Evolutionary conservation across 805 yeast genomes (phyloP), one percentile per base, ranked within the genome.

Genomic region (Tanozyma kutaoensis): DNA sequence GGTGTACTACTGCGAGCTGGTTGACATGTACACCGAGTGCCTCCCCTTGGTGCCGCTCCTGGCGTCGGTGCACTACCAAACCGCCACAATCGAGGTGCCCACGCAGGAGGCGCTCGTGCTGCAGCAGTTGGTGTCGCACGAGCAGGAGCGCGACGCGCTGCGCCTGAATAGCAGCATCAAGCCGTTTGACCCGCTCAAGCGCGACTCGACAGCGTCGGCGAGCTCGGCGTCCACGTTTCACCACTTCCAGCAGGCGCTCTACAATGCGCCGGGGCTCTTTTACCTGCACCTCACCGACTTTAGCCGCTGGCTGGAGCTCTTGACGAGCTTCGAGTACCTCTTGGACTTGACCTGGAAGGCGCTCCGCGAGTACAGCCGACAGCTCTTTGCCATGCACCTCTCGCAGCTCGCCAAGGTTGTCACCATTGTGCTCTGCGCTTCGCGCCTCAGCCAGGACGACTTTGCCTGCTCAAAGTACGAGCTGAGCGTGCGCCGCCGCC

Each of bases 201-300:
- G 17, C 17, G 60, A 52, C 20, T 56, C 63, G 7, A 51, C 48
- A 32, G 55, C 55, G 3, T 53, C 60, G 1, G 37, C 40, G 12
- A 43, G 55, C 11, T 33, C 39, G 3, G 28, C 39, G 1, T 42
- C 52, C 15, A 39, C 48, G n/a, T 59, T 57, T 36, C 66, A 60
- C 36, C 60, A 56, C 28, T 60, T 60, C 37, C 38, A 43, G 8
- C 57, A 53, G 32, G 64, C 66, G 7, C 54, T 60, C 27, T 60
- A 53, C 40, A 39, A 55, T 12, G 41, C 54, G 37, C 50, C 55
- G 4, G 48, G 48, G 6, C 40, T 69, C 8, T 77, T 76, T 43
- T 75, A 74, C 42, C 59, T 59, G 30, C 74, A 73, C 31, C 65
- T 72, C 9, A 48, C 66, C 8, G 88, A 79, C 43, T 53, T 76